Evolutionary conservation across 1,139 yeast genomes (phyloP).

Genomic region (Pichia sp.): DNA sequence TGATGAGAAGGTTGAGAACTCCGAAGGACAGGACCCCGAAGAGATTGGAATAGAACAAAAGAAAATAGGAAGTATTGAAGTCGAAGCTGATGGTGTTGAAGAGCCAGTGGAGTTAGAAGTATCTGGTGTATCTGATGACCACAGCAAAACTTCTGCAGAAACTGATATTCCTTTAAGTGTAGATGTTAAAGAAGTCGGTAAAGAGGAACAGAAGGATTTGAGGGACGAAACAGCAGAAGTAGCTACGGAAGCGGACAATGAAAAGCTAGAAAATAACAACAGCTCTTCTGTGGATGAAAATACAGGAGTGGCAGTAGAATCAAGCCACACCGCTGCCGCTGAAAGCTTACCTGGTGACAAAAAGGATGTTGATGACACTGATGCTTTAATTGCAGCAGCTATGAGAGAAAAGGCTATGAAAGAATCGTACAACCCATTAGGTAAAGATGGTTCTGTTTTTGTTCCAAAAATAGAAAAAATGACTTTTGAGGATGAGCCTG

Average conservation of each 20-base stretch:
- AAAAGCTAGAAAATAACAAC: not conserved
- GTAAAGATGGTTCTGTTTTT: slow-evolving; percentile 28
- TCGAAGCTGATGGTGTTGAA: no score
- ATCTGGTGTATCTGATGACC: no score
- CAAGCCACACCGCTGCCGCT: slow-evolving; percentile 4
- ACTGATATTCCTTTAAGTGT: no score
- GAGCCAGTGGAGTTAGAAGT: no score
- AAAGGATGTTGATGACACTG: slow-evolving; percentile 22
- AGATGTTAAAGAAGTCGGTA: not conserved
- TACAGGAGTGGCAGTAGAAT: not conserved
- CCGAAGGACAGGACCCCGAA: no score
- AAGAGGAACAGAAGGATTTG: not conserved
- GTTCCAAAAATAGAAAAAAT: slow-evolving; percentile 33
- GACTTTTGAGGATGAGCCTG: slow-evolving; percentile 47
- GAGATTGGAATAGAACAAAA: no score
- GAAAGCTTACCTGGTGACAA: not conserved
- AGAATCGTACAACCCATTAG: slow-evolving; percentile 21
- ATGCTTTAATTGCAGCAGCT: slow-evolving; percentile 25
- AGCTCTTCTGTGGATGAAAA: not conserved
- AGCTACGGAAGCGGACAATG: not conserved
- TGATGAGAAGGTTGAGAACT: no score
- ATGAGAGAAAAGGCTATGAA: slow-evolving; percentile 21
- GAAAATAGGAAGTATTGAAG: no score
- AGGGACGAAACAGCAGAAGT: not conserved
- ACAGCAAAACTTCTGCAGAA: no score